Percentiles rank a stretch among this genome's conserved stretches.
phyloP scores from a whole-genome alignment of 495 filamentous ascomycete species.

The Sordaria brevicollis region DNA sequence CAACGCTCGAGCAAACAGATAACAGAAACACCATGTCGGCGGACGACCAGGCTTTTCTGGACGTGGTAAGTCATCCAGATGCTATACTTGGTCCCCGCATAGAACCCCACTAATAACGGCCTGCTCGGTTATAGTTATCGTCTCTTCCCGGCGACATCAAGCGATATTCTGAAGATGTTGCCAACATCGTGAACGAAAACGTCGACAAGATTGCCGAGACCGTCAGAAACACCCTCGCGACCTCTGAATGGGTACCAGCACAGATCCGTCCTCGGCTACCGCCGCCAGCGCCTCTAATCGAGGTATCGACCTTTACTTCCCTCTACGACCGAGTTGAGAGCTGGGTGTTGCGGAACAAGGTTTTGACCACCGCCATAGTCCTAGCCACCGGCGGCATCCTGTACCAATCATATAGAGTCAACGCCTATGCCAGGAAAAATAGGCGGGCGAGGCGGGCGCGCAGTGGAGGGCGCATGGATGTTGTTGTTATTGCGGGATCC shows the following conservation, averaged over 20 bases:
- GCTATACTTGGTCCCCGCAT: background rate
- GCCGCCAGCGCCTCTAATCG: slow-evolving; percentile 30
- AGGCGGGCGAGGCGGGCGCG: slow-evolving; percentile 64
- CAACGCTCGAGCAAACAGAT: background rate
- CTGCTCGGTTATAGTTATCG: slow-evolving; percentile 43
- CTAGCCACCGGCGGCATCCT: slow-evolving; percentile 57
- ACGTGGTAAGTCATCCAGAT: slow-evolving; percentile 36
- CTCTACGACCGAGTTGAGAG: slow-evolving; percentile 28
- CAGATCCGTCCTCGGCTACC: slow-evolving; percentile 49
- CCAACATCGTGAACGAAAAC: slow-evolving; percentile 66
- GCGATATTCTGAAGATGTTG: slow-evolving; percentile 51
- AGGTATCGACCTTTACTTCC: slow-evolving; percentile 19
- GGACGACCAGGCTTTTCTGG: slow-evolving; percentile 53
- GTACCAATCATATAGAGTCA: slow-evolving; percentile 55
- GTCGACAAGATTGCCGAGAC: slow-evolving; percentile 57
- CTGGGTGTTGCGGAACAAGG: slow-evolving; percentile 63
- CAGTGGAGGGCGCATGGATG: slow-evolving; percentile 81
- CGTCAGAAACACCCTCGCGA: slow-evolving; percentile 51
- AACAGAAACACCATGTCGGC: slow-evolving; percentile 38
- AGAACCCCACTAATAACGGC: background rate
- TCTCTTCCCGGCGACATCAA: slow-evolving; percentile 63
- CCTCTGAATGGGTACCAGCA: slow-evolving; percentile 60
- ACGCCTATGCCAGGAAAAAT: slow-evolving; percentile 49
- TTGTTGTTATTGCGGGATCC: slow-evolving; percentile 80
- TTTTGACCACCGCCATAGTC: slow-evolving; percentile 56